Evolutionary conservation across 768 basidiomycete genomes (phyloP).

Genomic region (Mycena belliarum): DNA sequence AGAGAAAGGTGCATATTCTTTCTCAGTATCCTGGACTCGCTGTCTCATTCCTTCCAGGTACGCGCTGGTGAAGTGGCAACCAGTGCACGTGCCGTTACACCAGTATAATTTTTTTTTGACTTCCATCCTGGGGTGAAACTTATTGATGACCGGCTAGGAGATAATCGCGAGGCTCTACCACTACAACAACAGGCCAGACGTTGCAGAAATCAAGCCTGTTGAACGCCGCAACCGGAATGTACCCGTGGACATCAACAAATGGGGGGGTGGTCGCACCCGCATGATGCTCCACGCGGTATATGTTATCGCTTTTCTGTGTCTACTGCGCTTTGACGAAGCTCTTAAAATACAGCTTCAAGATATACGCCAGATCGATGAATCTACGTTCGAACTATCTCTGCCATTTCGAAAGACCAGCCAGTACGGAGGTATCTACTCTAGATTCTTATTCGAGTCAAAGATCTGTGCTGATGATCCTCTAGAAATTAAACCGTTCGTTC

Average conservation of each 20-base stretch:
- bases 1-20: constrained; percentile 24
- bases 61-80: constrained; percentile 27
- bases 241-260: constrained; percentile 21
- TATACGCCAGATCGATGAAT: constrained; percentile 13
- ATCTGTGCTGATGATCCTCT: background rate
- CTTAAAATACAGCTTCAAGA: constrained; percentile 34
- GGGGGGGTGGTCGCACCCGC: constrained; percentile 31
- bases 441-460: background rate
- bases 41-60: background rate
- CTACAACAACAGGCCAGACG: constrained; percentile 25
- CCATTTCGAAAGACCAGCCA: constrained; percentile 32
- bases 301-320: constrained; percentile 34
- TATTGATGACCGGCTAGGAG: constrained; percentile 25
- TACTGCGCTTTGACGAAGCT: constrained; percentile 36
- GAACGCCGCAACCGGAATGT: constrained; percentile 9
- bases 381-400: constrained; percentile 23
- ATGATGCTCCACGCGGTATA: constrained; percentile 34
- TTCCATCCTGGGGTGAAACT: no score
- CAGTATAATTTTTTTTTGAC: constrained; percentile 17
- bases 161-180: constrained; percentile 27
- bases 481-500: constrained; percentile 25
- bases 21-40: background rate
- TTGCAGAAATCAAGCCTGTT: constrained; percentile 23
- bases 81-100: constrained; percentile 31
- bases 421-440: constrained; percentile 24